Base-by-base conservation (phyloP, 2,329 filamentous ascomycete genomes). In the Botrytis paeoniae region DNA sequence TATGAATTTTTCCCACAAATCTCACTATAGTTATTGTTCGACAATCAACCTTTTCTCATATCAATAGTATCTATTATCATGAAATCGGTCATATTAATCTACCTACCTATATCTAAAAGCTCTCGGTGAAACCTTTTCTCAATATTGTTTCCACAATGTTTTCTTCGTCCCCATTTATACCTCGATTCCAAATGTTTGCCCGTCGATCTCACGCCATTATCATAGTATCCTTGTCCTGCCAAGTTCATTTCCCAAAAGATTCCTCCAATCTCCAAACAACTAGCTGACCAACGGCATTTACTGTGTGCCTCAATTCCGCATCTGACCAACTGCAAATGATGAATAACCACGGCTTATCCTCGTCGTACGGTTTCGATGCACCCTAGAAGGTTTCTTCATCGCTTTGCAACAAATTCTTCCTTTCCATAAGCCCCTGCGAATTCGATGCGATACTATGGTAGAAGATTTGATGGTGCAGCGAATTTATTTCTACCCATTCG, bases 171-270 rank as follows among this genome's bases (percentile, higher is more conserved):
- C n/a, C 51, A 57, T 57, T 18, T 29, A 1, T 57, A 18, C 14
- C 2, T 57, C 51, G 1, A 18, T 9, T 1, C 6, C n/a, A 29
- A 57, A 29, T 57, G 4, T 8, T 9, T 14, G 16, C 14, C n/a
- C n/a, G 14, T 57, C 14, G 1, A 4, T 0, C 4, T 57, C 14
- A 29, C n/a, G 14, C 14, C 51, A 57, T 57, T 2, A 18, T 0
- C 16, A 57, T 18, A 0, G 3, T 18, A 29, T 32, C n/a, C n/a
- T 29, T 57, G 7, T 8, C n/a, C 4, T 18, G 1, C 14, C 18
- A 35, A 59, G 1, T 3, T 8, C 0, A 22, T 29, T 22, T 12
- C 1, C 57, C 3, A 12, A 59, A 2, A 4, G 0, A 22, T 22
- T 22, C 4, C 29, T 10, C 14, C 16, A 8, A 32, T 32, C 7